Conservation (phyloP, 202 grass and related monocot species). For the Hordeum pubiflorum region DNA sequence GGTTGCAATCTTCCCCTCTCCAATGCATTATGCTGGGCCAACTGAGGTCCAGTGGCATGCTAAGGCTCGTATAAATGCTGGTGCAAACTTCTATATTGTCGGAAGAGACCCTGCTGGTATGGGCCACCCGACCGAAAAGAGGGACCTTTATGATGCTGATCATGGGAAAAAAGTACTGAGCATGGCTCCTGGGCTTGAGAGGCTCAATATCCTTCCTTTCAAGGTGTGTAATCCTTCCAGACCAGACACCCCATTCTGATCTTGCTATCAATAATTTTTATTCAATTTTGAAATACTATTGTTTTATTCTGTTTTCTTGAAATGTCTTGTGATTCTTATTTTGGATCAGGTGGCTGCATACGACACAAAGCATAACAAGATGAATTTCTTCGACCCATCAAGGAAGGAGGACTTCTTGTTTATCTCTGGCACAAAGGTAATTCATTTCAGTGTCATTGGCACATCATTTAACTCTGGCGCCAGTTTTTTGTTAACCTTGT, state of each 20-base stretch:
- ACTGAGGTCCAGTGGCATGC: slow-evolving; percentile 99
- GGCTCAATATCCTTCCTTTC: slow-evolving; percentile 96
- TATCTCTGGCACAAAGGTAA: slow-evolving; percentile 99
- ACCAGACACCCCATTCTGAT: neutral
- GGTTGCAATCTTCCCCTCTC: slow-evolving; percentile 91
- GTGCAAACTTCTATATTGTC: slow-evolving; percentile 98
- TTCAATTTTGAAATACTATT: neutral
- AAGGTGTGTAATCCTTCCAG: slow-evolving; percentile 45
- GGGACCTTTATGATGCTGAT: slow-evolving; percentile 94
- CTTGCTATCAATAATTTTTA: neutral
- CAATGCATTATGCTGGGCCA: slow-evolving; percentile 96
- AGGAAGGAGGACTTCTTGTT: slow-evolving; percentile 94
- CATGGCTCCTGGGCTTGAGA: slow-evolving; percentile 95
- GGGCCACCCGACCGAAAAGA: slow-evolving; percentile 67
- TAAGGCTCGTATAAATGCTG: slow-evolving; percentile 95
- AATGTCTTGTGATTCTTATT: slow-evolving; percentile 1
- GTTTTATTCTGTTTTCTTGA: neutral
- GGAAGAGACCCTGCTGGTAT: slow-evolving; percentile 97
- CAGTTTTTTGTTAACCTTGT: neutral
- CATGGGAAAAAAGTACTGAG: slow-evolving; percentile 95
- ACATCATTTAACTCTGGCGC: neutral
- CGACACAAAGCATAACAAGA: slow-evolving; percentile 74
- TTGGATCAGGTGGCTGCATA: slow-evolving; percentile 84
- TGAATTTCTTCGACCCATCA: slow-evolving; percentile 95
- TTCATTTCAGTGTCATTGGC: neutral